A percentile compares a stretch with the other conserved stretches of the same genome.
These are phyloP conservation scores for Eutypa lata DNA, from an alignment of 2,329 filamentous ascomycete species.

Conservation along the genomic window DNA sequence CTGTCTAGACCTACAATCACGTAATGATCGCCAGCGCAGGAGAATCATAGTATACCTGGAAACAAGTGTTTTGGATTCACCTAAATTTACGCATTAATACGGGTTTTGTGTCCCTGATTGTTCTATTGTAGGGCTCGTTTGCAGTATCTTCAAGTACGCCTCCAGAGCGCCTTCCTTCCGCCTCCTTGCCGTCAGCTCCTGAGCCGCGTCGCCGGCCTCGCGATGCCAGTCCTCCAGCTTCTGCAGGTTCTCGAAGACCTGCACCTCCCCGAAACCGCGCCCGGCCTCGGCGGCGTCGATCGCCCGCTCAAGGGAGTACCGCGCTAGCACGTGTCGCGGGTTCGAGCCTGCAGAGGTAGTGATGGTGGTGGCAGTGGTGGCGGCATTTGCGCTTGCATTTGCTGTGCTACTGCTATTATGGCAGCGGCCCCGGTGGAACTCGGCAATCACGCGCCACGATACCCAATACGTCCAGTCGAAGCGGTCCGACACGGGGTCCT, in stretches of 20 bases:
- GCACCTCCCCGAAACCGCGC: constrained; percentile 13
- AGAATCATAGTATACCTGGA: too few relatives aligned
- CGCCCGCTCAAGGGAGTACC: constrained; percentile 13
- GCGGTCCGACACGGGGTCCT: constrained; percentile 5
- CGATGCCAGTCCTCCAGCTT: constrained; percentile 15
- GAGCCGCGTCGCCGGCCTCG: constrained; percentile 12
- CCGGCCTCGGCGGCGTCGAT: constrained; percentile 12
- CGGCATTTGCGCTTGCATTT: not conserved
- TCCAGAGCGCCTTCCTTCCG: constrained; percentile 11
- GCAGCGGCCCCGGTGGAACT: constrained; percentile 14
- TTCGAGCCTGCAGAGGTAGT: constrained; percentile 1
- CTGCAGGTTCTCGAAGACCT: constrained; percentile 17
- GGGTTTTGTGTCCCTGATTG: constrained; percentile 2
- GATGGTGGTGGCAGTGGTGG: not conserved
- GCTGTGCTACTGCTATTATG: not conserved
- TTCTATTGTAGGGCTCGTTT: not conserved
- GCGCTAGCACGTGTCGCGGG: constrained; percentile 15
- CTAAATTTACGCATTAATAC: too few relatives aligned
- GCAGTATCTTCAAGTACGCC: constrained; percentile 11
- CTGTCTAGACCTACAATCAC: too few relatives aligned
- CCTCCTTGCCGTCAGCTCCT: constrained; percentile 7
- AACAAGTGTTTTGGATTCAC: too few relatives aligned
- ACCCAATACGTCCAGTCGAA: constrained; percentile 16
- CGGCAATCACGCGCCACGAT: constrained; percentile 16
- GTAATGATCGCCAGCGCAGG: too few relatives aligned